phyloP scores from a whole-genome alignment of 1,284 basidiomycete genomes.

The Sporisorium scitamineum region DNA sequence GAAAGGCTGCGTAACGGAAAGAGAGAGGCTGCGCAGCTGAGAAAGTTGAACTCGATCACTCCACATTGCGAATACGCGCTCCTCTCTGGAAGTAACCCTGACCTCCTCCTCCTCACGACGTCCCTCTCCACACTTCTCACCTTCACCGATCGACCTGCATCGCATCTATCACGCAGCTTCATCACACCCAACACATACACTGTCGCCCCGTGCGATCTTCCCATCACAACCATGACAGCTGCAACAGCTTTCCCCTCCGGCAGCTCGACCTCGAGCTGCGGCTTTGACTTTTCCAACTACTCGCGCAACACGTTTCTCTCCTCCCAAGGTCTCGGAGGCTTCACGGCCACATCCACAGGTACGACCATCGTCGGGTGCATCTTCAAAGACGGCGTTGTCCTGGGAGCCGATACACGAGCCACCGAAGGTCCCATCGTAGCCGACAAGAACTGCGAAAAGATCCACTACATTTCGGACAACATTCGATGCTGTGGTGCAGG shows the following conservation, averaged over 20 bases:
- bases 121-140: background rate
- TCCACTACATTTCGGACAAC: constrained; percentile 78
- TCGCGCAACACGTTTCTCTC: constrained; percentile 82
- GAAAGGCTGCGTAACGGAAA: constrained; percentile 16
- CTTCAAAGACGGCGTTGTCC: constrained; percentile 88
- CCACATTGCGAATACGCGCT: constrained; percentile 20
- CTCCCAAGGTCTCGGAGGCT: constrained; percentile 74
- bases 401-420: constrained; percentile 96
- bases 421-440: constrained; percentile 95
- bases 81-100: no score
- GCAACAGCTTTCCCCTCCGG: background rate
- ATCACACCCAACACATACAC: no score
- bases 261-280: constrained; percentile 61
- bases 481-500: constrained; percentile 99
- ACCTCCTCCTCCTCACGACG: constrained; percentile 6
- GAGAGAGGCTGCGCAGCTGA: background rate
- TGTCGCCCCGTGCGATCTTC: background rate
- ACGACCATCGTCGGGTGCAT: constrained; percentile 95
- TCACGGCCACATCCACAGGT: constrained; percentile 76
- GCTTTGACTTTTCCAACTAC: constrained; percentile 81
- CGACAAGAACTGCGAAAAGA: constrained; percentile 99
- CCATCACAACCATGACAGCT: constrained; percentile 15
- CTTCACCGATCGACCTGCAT: background rate
- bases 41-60: constrained; percentile 36
- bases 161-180: background rate